Percentiles rank a stretch among this genome's conserved stretches.
phyloP scores from a whole-genome alignment of 371 early-diverging fungal species.

The Syncephalastrum monosporum region DNA sequence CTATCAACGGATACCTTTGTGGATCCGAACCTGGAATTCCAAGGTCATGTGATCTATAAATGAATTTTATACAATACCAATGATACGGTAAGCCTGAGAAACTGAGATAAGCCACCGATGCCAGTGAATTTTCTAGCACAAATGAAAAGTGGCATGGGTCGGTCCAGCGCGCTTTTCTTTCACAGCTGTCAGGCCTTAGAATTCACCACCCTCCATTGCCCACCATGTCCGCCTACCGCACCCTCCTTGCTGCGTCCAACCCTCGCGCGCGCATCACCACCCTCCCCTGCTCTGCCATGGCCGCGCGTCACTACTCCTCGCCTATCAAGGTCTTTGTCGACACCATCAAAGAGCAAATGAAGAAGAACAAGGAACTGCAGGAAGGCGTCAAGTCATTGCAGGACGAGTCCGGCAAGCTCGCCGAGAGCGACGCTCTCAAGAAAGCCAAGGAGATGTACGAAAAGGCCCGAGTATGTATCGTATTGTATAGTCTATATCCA shows the following conservation, averaged over 20 bases:
- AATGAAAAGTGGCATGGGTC: no score
- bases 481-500: no score
- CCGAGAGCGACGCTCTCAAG: conserved; percentile 86
- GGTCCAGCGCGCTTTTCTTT: no score
- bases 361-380: conserved; percentile 91
- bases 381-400: conserved; percentile 85
- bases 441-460: conserved; percentile 84
- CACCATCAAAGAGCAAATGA: conserved; percentile 86
- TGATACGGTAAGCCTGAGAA: no score
- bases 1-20: no score
- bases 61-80: no score
- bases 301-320: conserved; percentile 42
- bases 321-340: conserved; percentile 70
- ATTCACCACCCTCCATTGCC: no score
- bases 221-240: conserved; percentile 20
- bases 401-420: conserved; percentile 76
- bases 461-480: conserved; percentile 64
- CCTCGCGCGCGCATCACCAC: conserved; percentile 9
- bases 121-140: no score
- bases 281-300: conserved; percentile 1
- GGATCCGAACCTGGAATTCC: no score
- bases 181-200: no score
- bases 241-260: conserved; percentile 11
- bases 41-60: no score
- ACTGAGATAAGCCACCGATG: no score